A percentile compares a stretch with the other conserved stretches of the same genome.
Conservation (phyloP, 331 rosid genomes). For the Acacia concinna region DNA sequence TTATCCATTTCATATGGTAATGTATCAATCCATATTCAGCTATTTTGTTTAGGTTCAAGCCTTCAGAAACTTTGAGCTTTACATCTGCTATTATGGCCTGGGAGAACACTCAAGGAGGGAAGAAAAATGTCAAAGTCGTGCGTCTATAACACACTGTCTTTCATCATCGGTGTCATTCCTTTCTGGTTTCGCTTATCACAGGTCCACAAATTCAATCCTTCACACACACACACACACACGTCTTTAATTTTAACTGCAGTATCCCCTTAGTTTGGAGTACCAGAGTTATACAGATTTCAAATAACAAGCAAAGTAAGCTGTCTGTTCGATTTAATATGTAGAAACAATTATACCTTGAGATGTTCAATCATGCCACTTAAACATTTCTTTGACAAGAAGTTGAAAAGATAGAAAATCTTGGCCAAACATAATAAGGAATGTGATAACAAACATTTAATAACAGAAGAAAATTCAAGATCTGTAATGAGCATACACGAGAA, state of each 20-base stretch:
- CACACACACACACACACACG: not conserved
- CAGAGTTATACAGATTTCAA: not conserved
- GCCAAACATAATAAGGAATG: not conserved
- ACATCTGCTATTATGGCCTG: constrained; percentile 71
- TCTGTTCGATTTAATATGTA: not conserved
- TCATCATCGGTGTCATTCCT: constrained; percentile 53
- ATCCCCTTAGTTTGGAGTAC: not conserved
- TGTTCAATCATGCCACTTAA: not conserved
- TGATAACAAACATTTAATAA: not conserved
- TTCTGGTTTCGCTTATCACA: constrained; percentile 69
- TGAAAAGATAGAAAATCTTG: not conserved
- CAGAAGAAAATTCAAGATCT: too few species aligned
- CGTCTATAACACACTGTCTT: constrained; percentile 47
- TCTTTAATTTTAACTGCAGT: not conserved
- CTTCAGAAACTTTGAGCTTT: constrained; percentile 55
- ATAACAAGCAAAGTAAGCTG: not conserved
- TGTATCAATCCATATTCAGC: constrained; percentile 26
- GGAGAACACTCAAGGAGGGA: constrained; percentile 67
- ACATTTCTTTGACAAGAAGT: not conserved
- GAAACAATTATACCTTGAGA: not conserved
- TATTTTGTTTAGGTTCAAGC: constrained; percentile 54
- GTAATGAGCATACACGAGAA: too few species aligned
- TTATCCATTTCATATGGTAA: constrained; percentile 1
- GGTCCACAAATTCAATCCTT: constrained; percentile 35
- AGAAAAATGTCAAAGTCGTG: constrained; percentile 51